Base-by-base conservation (phyloP, 2,329 filamentous ascomycete genomes). In the Alternaria conjuncta region DNA sequence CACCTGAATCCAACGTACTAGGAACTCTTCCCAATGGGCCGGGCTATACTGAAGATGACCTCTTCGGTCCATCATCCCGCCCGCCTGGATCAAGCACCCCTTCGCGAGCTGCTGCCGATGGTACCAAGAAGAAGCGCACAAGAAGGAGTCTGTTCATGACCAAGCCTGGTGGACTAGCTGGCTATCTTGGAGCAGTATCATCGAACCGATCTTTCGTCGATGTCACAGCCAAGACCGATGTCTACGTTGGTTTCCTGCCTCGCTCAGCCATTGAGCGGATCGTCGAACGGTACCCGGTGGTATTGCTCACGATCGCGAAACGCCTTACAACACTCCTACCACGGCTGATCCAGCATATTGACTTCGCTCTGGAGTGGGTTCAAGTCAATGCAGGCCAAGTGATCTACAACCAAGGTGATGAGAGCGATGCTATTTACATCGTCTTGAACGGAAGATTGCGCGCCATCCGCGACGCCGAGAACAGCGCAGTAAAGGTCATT, bases 401-500 rank as follows among this genome's bases (percentile, higher is more conserved):
- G 10, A 92, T 99, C 36, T 97, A 96, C 78, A 93, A 97, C 69
- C 92, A 97, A 79, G 90, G 90, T 3, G 94, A 99, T 69, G 96
- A 98, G 69, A 99, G 96, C 73, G 96, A 99, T 79, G 95, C 96
- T 1, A 99, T 99, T 44, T 99, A 98, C 74, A 94, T 99, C 65
- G 96, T 99, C 2, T 86, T 99, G 15, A 99, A 99, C 71, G 96
- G 96, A 10, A 92, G 96, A 15, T 82, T 99, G 18, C 88, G 96
- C 59, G 87, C 95, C 0, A 92, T 99, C 0, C 87, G 94, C 64
- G 94, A 97, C 71, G 89, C 89, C 13, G 89, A 91, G 50, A 91
- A 92, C 67, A 93, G 93, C 1, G 91, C 91, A 3, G 91, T 97
- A 82, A 91, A 90, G 49, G 94, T 97, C 12, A 88, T 93, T 55